Evolutionary conservation across 345 rosid genomes (phyloP).

Genomic region (Eucalyptus erythrocorys): DNA sequence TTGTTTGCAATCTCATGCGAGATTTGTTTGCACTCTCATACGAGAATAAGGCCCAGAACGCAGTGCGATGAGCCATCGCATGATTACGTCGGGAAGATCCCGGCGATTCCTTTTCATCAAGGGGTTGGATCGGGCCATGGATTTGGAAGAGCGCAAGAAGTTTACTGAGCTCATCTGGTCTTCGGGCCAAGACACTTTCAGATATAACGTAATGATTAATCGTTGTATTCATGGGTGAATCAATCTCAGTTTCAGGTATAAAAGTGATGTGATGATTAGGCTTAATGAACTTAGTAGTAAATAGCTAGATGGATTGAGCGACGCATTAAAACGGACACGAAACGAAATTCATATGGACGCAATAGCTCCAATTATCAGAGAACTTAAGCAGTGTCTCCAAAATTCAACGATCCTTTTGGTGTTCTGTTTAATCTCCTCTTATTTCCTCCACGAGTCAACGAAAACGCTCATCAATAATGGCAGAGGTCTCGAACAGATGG

Average conservation of each 20-base stretch:
- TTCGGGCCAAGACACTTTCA: slow-evolving; percentile 10
- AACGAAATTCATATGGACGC: neutral
- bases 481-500: slow-evolving; percentile 25
- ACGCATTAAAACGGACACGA: neutral
- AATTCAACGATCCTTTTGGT: neutral
- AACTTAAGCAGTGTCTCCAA: neutral
- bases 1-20: slow-evolving; percentile 5
- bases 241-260: neutral
- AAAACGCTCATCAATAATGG: slow-evolving; percentile 18
- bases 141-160: slow-evolving; percentile 1
- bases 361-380: neutral
- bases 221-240: neutral
- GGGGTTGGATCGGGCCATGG: slow-evolving; percentile 12
- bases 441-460: slow-evolving; percentile 5
- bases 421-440: neutral
- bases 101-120: slow-evolving; percentile 13
- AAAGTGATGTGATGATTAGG: neutral
- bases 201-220: neutral
- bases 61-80: slow-evolving; percentile 11
- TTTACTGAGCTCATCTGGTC: slow-evolving; percentile 33
- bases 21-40: slow-evolving; percentile 14
- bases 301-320: neutral
- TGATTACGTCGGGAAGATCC: slow-evolving; percentile 15
- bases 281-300: neutral
- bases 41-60: slow-evolving; percentile 12